Evolutionary conservation across 2,329 filamentous ascomycete species (phyloP).

Genomic region (Zymoseptoria tritici): DNA sequence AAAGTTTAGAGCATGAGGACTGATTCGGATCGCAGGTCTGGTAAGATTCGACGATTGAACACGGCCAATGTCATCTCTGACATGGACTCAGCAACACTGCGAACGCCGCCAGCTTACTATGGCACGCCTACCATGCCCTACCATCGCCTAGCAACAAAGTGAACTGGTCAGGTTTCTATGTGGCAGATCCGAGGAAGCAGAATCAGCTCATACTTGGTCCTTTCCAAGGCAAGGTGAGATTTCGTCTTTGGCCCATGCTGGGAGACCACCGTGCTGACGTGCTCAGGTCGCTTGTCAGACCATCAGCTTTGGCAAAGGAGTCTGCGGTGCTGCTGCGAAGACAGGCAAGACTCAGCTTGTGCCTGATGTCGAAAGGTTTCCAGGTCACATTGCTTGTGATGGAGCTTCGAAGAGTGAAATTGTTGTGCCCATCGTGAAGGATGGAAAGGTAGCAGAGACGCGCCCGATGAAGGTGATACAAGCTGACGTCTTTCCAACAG

Average conservation of each 20-base stretch:
- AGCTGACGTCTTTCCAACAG: slow-evolving; percentile 21
- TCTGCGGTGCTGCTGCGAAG: slow-evolving; percentile 65
- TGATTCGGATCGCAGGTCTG: slow-evolving; percentile 11
- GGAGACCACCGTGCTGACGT: not conserved
- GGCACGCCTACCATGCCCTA: slow-evolving; percentile 71
- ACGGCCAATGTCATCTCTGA: not conserved
- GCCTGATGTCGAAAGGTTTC: slow-evolving; percentile 64
- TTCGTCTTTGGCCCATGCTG: not conserved
- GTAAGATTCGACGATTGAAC: slow-evolving; percentile 3
- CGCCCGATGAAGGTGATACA: not conserved
- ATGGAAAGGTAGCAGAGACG: slow-evolving; percentile 37
- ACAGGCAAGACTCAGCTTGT: slow-evolving; percentile 56
- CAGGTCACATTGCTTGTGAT: slow-evolving; percentile 77
- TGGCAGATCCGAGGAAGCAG: slow-evolving; percentile 45
- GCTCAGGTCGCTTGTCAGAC: slow-evolving; percentile 59
- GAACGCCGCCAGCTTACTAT: slow-evolving; percentile 67
- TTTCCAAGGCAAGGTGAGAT: slow-evolving; percentile 61
- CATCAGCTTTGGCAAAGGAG: slow-evolving; percentile 64
- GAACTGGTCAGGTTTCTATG: slow-evolving; percentile 81
- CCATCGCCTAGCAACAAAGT: slow-evolving; percentile 57
- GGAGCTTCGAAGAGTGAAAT: slow-evolving; percentile 69
- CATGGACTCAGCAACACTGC: slow-evolving; percentile 57
- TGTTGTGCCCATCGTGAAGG: slow-evolving; percentile 62
- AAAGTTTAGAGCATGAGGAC: not conserved
- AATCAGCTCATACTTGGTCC: slow-evolving; percentile 65